Evolutionary conservation across 768 basidiomycete species (phyloP).

Genomic region (Psilocybe cyanescens): DNA sequence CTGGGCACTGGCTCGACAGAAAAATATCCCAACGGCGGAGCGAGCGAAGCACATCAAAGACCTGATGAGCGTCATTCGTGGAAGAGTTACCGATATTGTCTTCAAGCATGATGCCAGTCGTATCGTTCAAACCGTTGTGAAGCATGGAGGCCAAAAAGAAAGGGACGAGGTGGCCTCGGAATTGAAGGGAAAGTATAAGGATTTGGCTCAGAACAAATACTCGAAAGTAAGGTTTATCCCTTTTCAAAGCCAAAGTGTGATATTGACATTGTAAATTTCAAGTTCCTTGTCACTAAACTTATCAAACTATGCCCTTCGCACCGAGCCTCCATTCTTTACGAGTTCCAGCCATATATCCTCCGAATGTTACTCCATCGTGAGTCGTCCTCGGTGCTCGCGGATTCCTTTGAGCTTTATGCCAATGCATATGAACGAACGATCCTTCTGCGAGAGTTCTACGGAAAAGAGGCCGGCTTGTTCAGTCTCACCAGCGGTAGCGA

Average conservation of each 20-base stretch:
- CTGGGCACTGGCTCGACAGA: slow-evolving; percentile 78
- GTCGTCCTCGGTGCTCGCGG: slow-evolving; percentile 82
- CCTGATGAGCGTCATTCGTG: slow-evolving; percentile 78
- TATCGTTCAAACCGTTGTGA: slow-evolving; percentile 82
- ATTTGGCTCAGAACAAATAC: slow-evolving; percentile 85
- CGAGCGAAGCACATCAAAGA: slow-evolving; percentile 74
- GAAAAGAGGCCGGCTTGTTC: slow-evolving; percentile 84
- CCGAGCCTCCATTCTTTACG: slow-evolving; percentile 73
- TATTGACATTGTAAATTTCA: background rate
- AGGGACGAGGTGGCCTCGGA: slow-evolving; percentile 82
- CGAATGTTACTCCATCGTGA: slow-evolving; percentile 84
- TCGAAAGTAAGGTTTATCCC: slow-evolving; percentile 66
- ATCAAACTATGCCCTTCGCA: slow-evolving; percentile 76
- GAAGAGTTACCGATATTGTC: slow-evolving; percentile 83
- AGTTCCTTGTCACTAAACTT: slow-evolving; percentile 85
- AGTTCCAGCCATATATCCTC: slow-evolving; percentile 78
- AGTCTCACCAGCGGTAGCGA: slow-evolving; percentile 54
- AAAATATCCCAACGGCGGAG: slow-evolving; percentile 69
- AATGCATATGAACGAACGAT: slow-evolving; percentile 85
- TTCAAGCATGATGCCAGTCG: slow-evolving; percentile 93
- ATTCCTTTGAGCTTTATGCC: slow-evolving; percentile 86
- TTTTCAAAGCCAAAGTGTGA: background rate
- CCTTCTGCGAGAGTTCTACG: slow-evolving; percentile 87
- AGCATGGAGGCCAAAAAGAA: slow-evolving; percentile 76
- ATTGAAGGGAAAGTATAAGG: slow-evolving; percentile 78